Base-by-base conservation (phyloP, 306 rosid genomes). In the Pyrus betulifolia region DNA sequence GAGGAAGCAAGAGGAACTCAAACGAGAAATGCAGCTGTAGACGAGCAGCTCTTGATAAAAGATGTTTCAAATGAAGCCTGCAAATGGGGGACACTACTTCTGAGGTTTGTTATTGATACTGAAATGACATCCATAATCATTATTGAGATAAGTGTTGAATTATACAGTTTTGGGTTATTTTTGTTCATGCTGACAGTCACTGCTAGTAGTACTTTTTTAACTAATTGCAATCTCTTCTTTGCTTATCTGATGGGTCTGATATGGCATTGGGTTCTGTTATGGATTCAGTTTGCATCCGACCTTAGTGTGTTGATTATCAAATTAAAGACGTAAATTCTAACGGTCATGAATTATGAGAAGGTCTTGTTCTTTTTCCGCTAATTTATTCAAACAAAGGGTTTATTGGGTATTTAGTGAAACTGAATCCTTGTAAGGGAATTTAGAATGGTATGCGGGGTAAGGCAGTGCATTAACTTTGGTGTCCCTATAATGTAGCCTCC, bases 61-160 rank as follows among this genome's bases (percentile, higher is more conserved):
- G 99, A 96, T 76, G 84, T n/a, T 91, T 69, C 93, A 84, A 72
- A 74, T 83, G 86, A 92, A 96, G 76, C 89, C 92, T 74, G 85
- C 77, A 58, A 85, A 82, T 69, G 98, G 98, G 93, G 79, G 98
- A 96, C 84, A 91, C 98, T 72, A 92, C 98, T 44, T 96, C 99
- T 71, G 99, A 96, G 99, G 99, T 96, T 82, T 80, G 84, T 75
- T 55, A n/a, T 23, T 11, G 68, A 73, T 51, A 23, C 62, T 11
- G 4, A 52, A 67, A 4, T 42, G 45, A 25, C 18, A 18, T 49
- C 49, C 17, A 3, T 7, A 59, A 68, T 28, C 19, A 45, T 38
- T 15, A 73, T 51, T 35, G 40, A 7, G 31, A 38, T 22, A 60
- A 4, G n/a, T 71, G 5, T 25, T 23, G 33, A 33, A 71, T 31